These are phyloP conservation scores for Coleophoma crateriformis DNA, from an alignment of 2,329 filamentous ascomycete genomes.

Conservation along the genomic window DNA sequence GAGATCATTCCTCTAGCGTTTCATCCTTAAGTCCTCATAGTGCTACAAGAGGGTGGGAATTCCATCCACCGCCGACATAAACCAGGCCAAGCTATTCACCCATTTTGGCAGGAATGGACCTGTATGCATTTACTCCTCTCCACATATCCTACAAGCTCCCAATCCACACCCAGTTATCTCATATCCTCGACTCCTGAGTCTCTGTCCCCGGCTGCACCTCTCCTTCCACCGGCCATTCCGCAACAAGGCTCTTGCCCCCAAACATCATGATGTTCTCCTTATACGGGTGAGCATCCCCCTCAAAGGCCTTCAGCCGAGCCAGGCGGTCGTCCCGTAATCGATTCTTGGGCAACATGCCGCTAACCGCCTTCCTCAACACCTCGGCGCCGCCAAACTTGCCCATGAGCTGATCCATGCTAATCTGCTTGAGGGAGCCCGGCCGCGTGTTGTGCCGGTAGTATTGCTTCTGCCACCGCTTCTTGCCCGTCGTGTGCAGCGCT, in stretches of 20 bases:
- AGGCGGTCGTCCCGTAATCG: slow-evolving; percentile 81
- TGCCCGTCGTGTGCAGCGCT: slow-evolving; percentile 80
- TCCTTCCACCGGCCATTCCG: slow-evolving; percentile 11
- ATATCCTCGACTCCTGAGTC: not conserved
- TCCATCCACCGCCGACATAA: no score
- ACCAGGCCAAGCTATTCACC: no score
- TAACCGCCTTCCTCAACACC: slow-evolving; percentile 84
- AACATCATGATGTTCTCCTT: slow-evolving; percentile 79
- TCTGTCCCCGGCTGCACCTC: not conserved
- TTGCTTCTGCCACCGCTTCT: slow-evolving; percentile 88
- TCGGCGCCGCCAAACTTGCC: slow-evolving; percentile 90
- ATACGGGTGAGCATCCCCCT: slow-evolving; percentile 88
- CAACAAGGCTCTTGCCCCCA: slow-evolving; percentile 41
- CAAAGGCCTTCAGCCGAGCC: slow-evolving; percentile 89
- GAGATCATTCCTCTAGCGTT: no score
- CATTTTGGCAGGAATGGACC: no score
- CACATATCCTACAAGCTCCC: no score
- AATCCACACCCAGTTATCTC: no score
- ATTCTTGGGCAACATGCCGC: slow-evolving; percentile 98
- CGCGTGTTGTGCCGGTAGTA: slow-evolving; percentile 95
- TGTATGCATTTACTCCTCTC: no score
- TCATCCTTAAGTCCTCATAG: no score
- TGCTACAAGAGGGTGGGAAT: no score
- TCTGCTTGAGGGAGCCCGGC: slow-evolving; percentile 77
- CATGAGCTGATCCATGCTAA: slow-evolving; percentile 95